Evolutionary conservation across 164 flowering plant species (phyloP).

Genomic region (Chimonanthus salicifolius): DNA sequence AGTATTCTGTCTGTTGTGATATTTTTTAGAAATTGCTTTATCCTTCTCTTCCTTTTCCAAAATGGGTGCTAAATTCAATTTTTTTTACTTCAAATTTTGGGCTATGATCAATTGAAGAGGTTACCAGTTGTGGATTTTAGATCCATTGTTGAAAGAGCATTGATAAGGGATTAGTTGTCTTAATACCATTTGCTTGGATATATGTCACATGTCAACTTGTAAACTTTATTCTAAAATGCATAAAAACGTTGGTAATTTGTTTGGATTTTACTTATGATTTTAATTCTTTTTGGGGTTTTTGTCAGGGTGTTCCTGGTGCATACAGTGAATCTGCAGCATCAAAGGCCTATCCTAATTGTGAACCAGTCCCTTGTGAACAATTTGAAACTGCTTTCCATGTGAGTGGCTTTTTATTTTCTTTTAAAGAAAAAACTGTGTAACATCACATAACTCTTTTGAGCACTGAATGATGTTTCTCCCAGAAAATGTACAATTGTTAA

Average conservation of each 20-base stretch:
- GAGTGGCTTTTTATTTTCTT: constrained; percentile 26
- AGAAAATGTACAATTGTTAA: too few species aligned
- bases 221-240: background rate
- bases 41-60: background rate
- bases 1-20: too few species aligned
- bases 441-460: too few species aligned
- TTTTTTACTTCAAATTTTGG: too few species aligned
- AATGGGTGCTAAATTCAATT: background rate
- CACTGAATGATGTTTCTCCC: too few species aligned
- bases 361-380: constrained; percentile 89
- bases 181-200: background rate
- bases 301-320: constrained; percentile 86
- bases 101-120: too few species aligned
- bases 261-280: background rate
- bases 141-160: background rate
- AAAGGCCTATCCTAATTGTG: constrained; percentile 91
- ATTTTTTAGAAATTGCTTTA: background rate
- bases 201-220: background rate
- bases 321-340: constrained; percentile 89
- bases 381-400: constrained; percentile 83
- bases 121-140: too few species aligned
- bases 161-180: background rate
- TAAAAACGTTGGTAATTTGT: background rate
- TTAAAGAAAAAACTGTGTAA: background rate
- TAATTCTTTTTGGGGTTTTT: background rate